Conservation (phyloP, 164 flowering plant genomes). For the Vitis rotundifolia region DNA sequence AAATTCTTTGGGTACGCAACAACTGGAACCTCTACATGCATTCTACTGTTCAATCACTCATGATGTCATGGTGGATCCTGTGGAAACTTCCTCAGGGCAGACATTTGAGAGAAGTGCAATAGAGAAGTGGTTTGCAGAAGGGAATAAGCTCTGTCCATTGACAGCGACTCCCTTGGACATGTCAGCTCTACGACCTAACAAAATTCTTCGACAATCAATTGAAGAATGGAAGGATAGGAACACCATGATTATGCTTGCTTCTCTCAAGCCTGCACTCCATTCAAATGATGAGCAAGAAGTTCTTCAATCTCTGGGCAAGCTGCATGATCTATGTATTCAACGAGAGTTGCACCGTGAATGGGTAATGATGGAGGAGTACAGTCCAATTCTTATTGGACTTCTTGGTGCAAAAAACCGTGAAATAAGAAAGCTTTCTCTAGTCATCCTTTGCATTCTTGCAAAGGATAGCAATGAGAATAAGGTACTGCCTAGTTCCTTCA, state of each 20-base stretch:
- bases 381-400: constrained; percentile 39
- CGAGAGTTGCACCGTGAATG: constrained; percentile 51
- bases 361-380: constrained; percentile 51
- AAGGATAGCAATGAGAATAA: constrained; percentile 41
- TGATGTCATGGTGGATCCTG: constrained; percentile 78
- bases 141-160: constrained; percentile 56
- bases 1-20: constrained; percentile 61
- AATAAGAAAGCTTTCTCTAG: constrained; percentile 39
- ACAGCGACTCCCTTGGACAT: constrained; percentile 47
- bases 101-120: constrained; percentile 78
- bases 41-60: constrained; percentile 67
- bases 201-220: constrained; percentile 68
- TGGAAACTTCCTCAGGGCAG: constrained; percentile 72
- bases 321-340: constrained; percentile 44
- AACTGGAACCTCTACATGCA: constrained; percentile 67
- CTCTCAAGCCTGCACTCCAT: constrained; percentile 40
- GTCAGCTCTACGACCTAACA: constrained; percentile 57
- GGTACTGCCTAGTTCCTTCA: constrained; percentile 28
- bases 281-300: constrained; percentile 50
- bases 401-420: constrained; percentile 37
- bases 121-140: constrained; percentile 63
- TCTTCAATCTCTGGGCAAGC: constrained; percentile 33
- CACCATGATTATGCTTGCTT: constrained; percentile 60
- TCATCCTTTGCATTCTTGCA: constrained; percentile 42
- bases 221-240: constrained; percentile 87